Evolutionary conservation across 306 rosid genomes (phyloP).

Genomic region (Cicer arietinum): DNA sequence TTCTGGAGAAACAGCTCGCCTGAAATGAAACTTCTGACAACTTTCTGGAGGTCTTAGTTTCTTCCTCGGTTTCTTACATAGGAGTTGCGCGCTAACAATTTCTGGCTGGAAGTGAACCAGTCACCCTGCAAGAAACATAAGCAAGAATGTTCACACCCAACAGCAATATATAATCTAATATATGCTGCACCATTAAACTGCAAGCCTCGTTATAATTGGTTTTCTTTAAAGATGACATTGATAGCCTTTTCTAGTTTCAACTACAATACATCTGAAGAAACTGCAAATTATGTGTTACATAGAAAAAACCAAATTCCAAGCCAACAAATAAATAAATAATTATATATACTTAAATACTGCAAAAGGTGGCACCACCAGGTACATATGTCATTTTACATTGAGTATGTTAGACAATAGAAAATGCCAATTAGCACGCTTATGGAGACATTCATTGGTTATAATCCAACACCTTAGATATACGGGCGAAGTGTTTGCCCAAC

Average conservation of each 20-base stretch:
- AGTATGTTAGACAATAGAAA: constrained; percentile 18
- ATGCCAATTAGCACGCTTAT: constrained; percentile 5
- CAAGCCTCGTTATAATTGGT: constrained; percentile 18
- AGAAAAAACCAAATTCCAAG: constrained; percentile 3
- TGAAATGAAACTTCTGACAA: constrained; percentile 17
- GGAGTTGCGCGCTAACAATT: constrained; percentile 66
- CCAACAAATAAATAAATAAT: constrained; percentile 12
- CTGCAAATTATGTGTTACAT: neutral
- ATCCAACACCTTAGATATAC: neutral
- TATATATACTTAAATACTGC: neutral
- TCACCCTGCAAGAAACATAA: constrained; percentile 71
- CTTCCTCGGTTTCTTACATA: constrained; percentile 77
- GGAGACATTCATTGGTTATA: neutral
- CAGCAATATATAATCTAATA: constrained; percentile 9
- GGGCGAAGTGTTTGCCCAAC: neutral
- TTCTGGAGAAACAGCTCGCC: constrained; percentile 36
- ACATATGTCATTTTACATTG: neutral
- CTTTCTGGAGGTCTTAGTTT: constrained; percentile 47
- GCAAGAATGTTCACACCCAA: constrained; percentile 39
- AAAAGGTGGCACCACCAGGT: neutral
- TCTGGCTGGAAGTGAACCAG: constrained; percentile 62
- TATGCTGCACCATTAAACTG: constrained; percentile 5
- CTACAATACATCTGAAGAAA: neutral
- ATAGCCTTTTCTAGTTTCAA: neutral
- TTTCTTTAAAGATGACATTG: constrained; percentile 22